Evolutionary conservation across 768 basidiomycete genomes (phyloP), one percentile per base, ranked within the genome.

Genomic region (Erythrobasidium yunnanense): DNA sequence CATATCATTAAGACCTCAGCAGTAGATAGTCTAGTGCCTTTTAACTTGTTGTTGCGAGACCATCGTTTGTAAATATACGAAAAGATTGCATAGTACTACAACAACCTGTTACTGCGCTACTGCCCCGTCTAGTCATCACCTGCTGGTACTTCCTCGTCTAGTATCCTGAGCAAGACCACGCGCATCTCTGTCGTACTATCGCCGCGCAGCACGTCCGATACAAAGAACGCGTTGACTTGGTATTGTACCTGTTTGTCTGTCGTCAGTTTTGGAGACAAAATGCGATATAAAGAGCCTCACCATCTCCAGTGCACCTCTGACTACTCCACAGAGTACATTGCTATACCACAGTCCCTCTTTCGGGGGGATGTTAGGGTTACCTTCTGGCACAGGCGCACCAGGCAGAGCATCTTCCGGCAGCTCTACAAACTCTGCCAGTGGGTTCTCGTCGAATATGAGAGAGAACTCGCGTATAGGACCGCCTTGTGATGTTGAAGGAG

Each of bases 241-340:
- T 96, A 87, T 76, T 97, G 93, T 29, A 96, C 85, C 93, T 96
- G 75, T 50, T 8, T 22, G 2, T n/a, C 32, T 15, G 38, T 42
- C 38, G 38, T 42, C 38, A 42, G 38, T n/a, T n/a, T n/a, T 11
- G n/a, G 11, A 11, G 11, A 11, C 38, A 42, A 42, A 42, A 11
- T 11, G 11, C 38, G 11, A 42, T n/a, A 42, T 42, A 42, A 42
- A n/a, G 38, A 42, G 38, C 76, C 81, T 68, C 72, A 95, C 95
- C 95, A 99, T 97, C 79, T 99, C 95, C 55, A 99, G 76, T 34
- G 91, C 84, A 2, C 95, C 95, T 56, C 92, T 80, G 53, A 97
- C 76, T 6, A 97, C 93, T 3, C 95, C 95, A 73, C 91, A 93
- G 1, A 95, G 79, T 46, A 97, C 86, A 76, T 97, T 97, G 77